Conservation (phyloP, 345 rosid species). For the Abelmoschus esculentus region DNA sequence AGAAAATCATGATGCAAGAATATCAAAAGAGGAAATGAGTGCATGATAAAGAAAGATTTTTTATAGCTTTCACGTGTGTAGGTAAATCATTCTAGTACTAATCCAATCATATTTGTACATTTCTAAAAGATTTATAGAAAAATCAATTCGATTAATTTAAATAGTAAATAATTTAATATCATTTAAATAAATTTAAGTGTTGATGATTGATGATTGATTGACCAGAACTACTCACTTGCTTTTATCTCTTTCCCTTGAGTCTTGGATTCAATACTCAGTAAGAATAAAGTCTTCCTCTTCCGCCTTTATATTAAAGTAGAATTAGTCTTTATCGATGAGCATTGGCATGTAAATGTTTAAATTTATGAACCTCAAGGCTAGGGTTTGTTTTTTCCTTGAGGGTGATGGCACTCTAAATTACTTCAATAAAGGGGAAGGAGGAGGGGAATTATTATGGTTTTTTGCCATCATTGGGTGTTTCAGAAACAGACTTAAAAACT, state of each 20-base stretch:
- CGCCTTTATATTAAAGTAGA: no score
- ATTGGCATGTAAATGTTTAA: constrained; percentile 5
- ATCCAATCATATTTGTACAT: not conserved
- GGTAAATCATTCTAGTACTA: not conserved
- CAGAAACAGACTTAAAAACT: constrained; percentile 14
- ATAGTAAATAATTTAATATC: no score
- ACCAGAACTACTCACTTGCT: no score
- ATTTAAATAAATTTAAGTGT: no score
- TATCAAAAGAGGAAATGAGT: no score
- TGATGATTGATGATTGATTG: no score
- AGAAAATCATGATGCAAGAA: no score
- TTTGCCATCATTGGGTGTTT: constrained; percentile 11
- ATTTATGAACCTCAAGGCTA: not conserved
- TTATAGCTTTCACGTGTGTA: constrained; percentile 11
- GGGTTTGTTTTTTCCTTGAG: not conserved
- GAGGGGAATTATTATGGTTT: not conserved
- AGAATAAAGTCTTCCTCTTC: no score
- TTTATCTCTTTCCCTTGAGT: no score
- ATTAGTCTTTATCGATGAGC: not conserved
- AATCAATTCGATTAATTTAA: not conserved
- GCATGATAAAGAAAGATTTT: not conserved
- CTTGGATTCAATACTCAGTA: no score
- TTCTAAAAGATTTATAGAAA: not conserved
- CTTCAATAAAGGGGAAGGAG: not conserved
- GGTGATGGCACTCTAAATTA: constrained; percentile 3